Evolutionary conservation across 768 basidiomycete species (phyloP).

Genomic region (Boletus reticulatus): DNA sequence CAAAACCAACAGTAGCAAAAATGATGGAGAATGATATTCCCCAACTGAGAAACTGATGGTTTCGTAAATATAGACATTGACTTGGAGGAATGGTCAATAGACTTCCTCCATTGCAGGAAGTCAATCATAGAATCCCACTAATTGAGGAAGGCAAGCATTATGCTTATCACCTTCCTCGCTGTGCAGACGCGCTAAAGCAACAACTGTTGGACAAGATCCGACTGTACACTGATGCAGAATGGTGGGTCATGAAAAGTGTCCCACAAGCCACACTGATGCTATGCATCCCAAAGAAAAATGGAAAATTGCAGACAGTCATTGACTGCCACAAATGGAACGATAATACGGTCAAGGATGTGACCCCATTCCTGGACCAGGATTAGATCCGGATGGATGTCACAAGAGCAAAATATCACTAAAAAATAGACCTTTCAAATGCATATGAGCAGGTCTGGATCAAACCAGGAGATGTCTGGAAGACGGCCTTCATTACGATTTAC

Average conservation of each 20-base stretch:
- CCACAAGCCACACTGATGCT: background rate
- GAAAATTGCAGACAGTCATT: background rate
- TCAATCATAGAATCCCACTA: background rate
- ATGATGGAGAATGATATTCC: too few species aligned
- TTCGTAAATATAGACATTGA: background rate
- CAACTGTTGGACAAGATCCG: background rate
- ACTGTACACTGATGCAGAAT: background rate
- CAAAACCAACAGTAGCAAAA: too few species aligned
- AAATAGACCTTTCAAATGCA: background rate
- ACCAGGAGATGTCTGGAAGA: background rate
- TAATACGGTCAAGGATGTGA: background rate
- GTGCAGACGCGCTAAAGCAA: background rate
- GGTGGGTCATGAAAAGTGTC: background rate
- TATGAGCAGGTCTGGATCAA: background rate
- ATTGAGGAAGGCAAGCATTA: background rate
- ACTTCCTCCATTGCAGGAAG: background rate
- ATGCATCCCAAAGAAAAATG: background rate
- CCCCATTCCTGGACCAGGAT: too few species aligned
- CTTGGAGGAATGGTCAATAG: background rate
- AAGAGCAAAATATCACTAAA: background rate
- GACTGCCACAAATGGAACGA: background rate
- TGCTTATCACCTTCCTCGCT: background rate
- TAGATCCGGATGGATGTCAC: background rate
- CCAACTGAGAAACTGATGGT: background rate
- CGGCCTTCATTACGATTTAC: too few species aligned